These are phyloP conservation scores for Sclerotinia spermophila DNA, from an alignment of 2,329 filamentous ascomycete genomes.

Conservation along the genomic window DNA sequence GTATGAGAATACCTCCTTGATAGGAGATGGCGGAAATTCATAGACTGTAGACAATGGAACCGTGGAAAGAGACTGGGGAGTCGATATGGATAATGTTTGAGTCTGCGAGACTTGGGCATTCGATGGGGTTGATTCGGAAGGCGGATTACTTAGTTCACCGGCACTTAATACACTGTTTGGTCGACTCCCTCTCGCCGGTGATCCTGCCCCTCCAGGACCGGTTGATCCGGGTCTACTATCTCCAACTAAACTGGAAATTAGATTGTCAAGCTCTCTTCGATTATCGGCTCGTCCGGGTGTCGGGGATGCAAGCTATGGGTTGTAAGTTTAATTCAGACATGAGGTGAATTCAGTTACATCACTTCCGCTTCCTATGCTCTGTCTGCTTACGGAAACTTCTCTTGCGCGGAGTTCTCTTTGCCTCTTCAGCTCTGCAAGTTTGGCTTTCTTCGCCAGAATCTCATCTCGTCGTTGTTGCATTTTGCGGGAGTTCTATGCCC, in stretches of 20 bases:
- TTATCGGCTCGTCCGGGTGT: slow-evolving; percentile 65
- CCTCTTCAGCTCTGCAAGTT: slow-evolving; percentile 91
- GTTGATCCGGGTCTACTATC: slow-evolving; percentile 66
- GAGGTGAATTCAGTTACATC: slow-evolving; percentile 56
- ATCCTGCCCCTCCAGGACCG: slow-evolving; percentile 58
- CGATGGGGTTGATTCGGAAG: slow-evolving; percentile 54
- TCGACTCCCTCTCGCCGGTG: slow-evolving; percentile 70
- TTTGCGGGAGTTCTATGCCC: slow-evolving; percentile 28
- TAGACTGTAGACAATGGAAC: slow-evolving; percentile 72
- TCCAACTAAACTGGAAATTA: slow-evolving; percentile 74
- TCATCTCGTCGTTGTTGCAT: slow-evolving; percentile 81
- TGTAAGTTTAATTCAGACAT: slow-evolving; percentile 32
- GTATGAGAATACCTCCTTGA: slow-evolving; percentile 87
- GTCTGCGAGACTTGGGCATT: slow-evolving; percentile 40
- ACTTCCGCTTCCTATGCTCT: slow-evolving; percentile 62
- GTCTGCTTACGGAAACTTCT: slow-evolving; percentile 67
- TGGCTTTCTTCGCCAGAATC: slow-evolving; percentile 93
- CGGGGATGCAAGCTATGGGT: slow-evolving; percentile 61
- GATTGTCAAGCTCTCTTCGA: slow-evolving; percentile 73
- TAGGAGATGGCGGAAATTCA: slow-evolving; percentile 72
- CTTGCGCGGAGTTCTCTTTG: slow-evolving; percentile 81
- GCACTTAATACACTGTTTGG: slow-evolving; percentile 84
- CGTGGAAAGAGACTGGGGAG: slow-evolving; percentile 65
- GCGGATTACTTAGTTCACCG: slow-evolving; percentile 74
- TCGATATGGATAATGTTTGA: slow-evolving; percentile 42